phyloP scores from a whole-genome alignment of 2,329 filamentous ascomycete species.

The Colletotrichum endophyticum region DNA sequence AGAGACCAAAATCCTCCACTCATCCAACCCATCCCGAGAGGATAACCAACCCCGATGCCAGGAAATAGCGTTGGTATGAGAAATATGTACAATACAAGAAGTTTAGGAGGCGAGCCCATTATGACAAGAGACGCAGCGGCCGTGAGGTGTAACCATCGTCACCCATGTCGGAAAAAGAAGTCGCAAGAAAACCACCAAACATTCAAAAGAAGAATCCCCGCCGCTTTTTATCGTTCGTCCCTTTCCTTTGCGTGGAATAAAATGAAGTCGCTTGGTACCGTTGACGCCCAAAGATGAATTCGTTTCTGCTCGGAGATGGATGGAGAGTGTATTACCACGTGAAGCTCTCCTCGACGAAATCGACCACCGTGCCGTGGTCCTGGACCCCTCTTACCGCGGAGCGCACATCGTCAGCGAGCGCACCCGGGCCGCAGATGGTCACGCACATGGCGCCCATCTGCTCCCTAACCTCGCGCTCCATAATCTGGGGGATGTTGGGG shows the following conservation, averaged over 20 bases:
- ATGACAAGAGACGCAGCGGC: slow-evolving; percentile 1
- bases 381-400: slow-evolving; percentile 69
- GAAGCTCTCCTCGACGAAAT: slow-evolving; percentile 82
- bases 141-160: not conserved
- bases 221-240: not conserved
- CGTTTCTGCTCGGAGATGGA: not conserved
- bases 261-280: slow-evolving; percentile 9
- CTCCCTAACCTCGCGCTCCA: slow-evolving; percentile 80
- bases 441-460: slow-evolving; percentile 91
- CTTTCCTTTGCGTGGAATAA: not conserved
- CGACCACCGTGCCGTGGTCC: slow-evolving; percentile 65
- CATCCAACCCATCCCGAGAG: not conserved
- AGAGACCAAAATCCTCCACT: not conserved
- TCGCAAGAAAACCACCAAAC: not conserved
- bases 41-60: not conserved
- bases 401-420: slow-evolving; percentile 77
- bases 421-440: slow-evolving; percentile 78
- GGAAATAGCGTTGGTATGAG: slow-evolving; percentile 6
- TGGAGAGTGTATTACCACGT: slow-evolving; percentile 54
- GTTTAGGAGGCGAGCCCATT: slow-evolving; percentile 9
- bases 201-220: not conserved
- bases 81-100: slow-evolving; percentile 21
- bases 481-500: slow-evolving; percentile 80
- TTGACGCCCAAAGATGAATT: slow-evolving; percentile 18
- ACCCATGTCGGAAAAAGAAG: not conserved